Percentiles rank a stretch among this genome's conserved stretches.
These are phyloP conservation scores for Dunaliella sp. DNA, from an alignment of 139 green algal species.

Conservation along the genomic window DNA sequence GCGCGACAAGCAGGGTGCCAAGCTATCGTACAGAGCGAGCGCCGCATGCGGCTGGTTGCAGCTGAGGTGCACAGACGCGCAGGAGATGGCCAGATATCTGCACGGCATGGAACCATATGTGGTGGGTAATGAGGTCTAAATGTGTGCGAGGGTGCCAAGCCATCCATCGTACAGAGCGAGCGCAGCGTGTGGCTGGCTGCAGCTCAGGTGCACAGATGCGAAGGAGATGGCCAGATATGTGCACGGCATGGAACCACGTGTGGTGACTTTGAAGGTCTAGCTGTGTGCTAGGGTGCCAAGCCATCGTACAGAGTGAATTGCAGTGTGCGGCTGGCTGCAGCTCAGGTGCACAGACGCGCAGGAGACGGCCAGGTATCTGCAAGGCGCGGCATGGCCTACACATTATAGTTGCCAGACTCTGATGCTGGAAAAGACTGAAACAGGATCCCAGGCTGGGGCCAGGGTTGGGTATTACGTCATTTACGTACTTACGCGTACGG, in stretches of 20 bases:
- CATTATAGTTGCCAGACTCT: not conserved
- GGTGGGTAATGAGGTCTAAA: not conserved
- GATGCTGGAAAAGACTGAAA: not conserved
- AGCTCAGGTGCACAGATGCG: slow-evolving; percentile 36
- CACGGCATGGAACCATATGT: not conserved
- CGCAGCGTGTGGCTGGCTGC: slow-evolving; percentile 7
- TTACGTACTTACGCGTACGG: too few relatives aligned
- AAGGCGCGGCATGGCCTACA: not conserved
- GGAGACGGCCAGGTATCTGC: not conserved
- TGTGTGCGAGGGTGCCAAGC: not conserved
- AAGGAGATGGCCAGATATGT: slow-evolving; percentile 30
- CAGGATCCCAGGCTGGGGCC: too few relatives aligned
- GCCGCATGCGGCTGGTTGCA: slow-evolving; percentile 27
- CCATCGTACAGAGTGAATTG: too few relatives aligned
- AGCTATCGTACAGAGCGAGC: slow-evolving; percentile 12
- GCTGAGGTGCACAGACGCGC: slow-evolving; percentile 35
- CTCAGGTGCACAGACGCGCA: not conserved
- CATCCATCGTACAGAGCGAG: not conserved
- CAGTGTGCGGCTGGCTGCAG: not conserved
- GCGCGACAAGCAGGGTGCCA: slow-evolving; percentile 11
- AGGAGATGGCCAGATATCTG: slow-evolving; percentile 34
- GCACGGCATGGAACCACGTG: not conserved
- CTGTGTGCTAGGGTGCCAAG: too few relatives aligned
- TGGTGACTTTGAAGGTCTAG: not conserved
- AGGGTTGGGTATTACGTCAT: too few relatives aligned